Evolutionary conservation across 768 basidiomycete genomes (phyloP).

Genomic region (Leccinum olivaceopallidum): DNA sequence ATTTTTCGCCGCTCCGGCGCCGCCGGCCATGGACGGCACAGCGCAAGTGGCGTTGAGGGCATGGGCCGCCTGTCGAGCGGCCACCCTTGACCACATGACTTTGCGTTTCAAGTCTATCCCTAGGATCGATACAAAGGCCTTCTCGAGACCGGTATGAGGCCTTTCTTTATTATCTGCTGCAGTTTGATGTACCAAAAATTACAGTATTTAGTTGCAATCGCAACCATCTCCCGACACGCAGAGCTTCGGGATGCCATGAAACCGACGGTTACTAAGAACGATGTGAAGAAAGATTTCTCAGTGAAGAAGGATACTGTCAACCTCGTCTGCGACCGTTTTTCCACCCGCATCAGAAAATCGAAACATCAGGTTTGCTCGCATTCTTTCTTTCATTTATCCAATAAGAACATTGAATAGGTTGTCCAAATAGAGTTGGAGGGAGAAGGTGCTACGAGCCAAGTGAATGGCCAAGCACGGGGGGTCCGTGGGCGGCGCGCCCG

Average conservation of each 20-base stretch:
- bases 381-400: background rate
- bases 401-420: slow-evolving; percentile 10
- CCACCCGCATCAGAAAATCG: slow-evolving; percentile 42
- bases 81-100: slow-evolving; percentile 25
- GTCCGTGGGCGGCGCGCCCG: slow-evolving; percentile 40
- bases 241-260: slow-evolving; percentile 50
- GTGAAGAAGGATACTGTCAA: slow-evolving; percentile 32
- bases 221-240: slow-evolving; percentile 46
- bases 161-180: background rate
- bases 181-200: background rate
- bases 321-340: slow-evolving; percentile 42
- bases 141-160: slow-evolving; percentile 32
- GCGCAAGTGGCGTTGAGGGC: slow-evolving; percentile 40
- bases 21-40: slow-evolving; percentile 19
- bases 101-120: slow-evolving; percentile 15
- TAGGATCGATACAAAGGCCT: slow-evolving; percentile 26
- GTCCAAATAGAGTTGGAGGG: slow-evolving; percentile 20
- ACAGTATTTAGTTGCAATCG: slow-evolving; percentile 45
- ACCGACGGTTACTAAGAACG: slow-evolving; percentile 45
- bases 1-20: slow-evolving; percentile 26
- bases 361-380: slow-evolving; percentile 38
- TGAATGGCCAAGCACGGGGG: slow-evolving; percentile 20
- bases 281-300: slow-evolving; percentile 33
- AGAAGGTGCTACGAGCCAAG: background rate
- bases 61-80: slow-evolving; percentile 45